Base-by-base conservation (phyloP, 2,329 filamentous ascomycete species). In the Ceratocystis papillata region DNA sequence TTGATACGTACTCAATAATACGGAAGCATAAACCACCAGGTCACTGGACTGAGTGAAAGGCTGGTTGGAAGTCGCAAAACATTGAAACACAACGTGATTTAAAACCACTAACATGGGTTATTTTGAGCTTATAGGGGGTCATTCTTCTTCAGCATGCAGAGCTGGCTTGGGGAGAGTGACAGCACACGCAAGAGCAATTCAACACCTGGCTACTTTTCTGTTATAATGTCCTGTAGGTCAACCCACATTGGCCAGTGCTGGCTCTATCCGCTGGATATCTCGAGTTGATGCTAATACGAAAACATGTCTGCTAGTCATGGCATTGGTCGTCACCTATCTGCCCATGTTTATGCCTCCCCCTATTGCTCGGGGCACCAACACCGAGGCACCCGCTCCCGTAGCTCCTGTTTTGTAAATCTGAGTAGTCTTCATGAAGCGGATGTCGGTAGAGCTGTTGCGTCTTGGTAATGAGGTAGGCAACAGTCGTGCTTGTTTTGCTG, bases 141-240 rank as follows among this genome's bases (percentile, higher is more conserved):
- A 50, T 84, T 92, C 44, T 81, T 90, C 68, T 87, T 90, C 75
- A 83, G 87, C 70, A 75, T 90, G 65, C 87, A 92, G 78, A 85
- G 79, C 74, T 93, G 88, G 88, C 81, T 91, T 61, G 85, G 86
- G 69, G 88, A 91, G 80, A 87, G 86, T 71, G 81, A 85, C 71
- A 85, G 87, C 67, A 75, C 83, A 67, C 82, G 80, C 76, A 86
- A 84, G 74, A 86, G 77, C 67, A 77, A 83, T 30, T 77, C 80
- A 59, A 92, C 89, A 4, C 90, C 92, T 1, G 77, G 79, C 17
- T 79, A 80, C 72, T 87, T 94, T 76, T 86, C 85, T 66, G 85
- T 94, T 66, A 82, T 86, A 75, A 94, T 95, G 88, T 85, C 89
- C 22, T 72, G 88, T 90, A 79, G 72, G 86, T 82, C 6, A 33